Base-by-base conservation (phyloP, 495 filamentous ascomycete genomes). In the Penicillium diatomitis region DNA sequence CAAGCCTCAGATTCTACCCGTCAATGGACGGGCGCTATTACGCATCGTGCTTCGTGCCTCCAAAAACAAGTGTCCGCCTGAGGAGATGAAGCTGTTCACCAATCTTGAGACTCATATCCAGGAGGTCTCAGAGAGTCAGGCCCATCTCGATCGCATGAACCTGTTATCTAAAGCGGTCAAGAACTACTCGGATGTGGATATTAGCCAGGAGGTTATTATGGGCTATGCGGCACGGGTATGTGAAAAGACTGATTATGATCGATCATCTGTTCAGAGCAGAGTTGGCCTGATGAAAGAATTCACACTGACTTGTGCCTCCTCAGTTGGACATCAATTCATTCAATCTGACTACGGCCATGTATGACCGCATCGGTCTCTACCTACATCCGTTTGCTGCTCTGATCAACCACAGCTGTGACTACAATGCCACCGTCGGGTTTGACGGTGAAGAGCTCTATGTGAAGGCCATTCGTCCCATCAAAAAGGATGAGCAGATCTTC, bases 361-460 rank as follows among this genome's bases (percentile, higher is more conserved):
- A 80, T 35, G 80, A 83, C 45, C 71, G 77, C 3, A 67, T 86
- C 38, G 86, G 86, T 8, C 67, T 82, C 8, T 78, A 74, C 38
- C 54, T 88, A 35, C 81, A 86, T 46, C 71, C 80, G 2, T 62
- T 75, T 4, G 73, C 77, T 0, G 69, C 77, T 36, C 56, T 73
- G 8, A 73, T 83, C 54, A 88, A 88, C 60, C 86, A 90, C 65
- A 84, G 78, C 44, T 88, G 86, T 63, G 69, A 75, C 34, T 82
- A 82, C 31, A 90, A 86, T 50, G 72, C 79, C n/a, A 69, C 76
- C 9, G 70, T 85, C 32, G 72, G 78, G 9, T 84, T 86, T 54
- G 79, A 85, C 44, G 78, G 74, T 63, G 55, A 61, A 32, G 58
- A 66, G 5, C 53, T 75, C 11, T 71, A 55, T 38, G 42, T 77